A percentile compares a stretch with the other conserved stretches of the same genome.
Conservation (phyloP, 805 yeast genomes). For the Wickerhamiella alocasiicola region DNA sequence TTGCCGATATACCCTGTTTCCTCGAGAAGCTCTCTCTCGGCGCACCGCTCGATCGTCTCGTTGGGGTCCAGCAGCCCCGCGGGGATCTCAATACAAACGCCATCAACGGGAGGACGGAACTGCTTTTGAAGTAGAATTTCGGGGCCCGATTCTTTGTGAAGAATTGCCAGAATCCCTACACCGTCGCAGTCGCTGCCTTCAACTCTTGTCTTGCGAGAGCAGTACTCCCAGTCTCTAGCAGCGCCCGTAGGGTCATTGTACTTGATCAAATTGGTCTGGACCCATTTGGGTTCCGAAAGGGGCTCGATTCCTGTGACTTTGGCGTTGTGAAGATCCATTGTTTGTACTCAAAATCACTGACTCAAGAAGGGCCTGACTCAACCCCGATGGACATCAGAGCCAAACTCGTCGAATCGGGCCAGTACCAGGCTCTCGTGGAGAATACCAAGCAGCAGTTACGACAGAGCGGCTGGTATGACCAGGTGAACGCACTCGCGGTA, state of each 20-base stretch:
- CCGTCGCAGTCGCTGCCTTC: slow-evolving; percentile 62
- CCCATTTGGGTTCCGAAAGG: slow-evolving; percentile 49
- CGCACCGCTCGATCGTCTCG: slow-evolving; percentile 67
- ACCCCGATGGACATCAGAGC: background rate
- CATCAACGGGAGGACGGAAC: slow-evolving; percentile 83
- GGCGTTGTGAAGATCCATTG: slow-evolving; percentile 21
- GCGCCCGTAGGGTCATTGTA: slow-evolving; percentile 28
- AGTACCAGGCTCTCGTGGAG: slow-evolving; percentile 38
- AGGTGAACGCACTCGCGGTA: slow-evolving; percentile 47
- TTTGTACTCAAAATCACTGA: background rate
- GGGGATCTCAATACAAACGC: slow-evolving; percentile 84
- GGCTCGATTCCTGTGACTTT: slow-evolving; percentile 22
- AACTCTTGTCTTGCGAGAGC: slow-evolving; percentile 64
- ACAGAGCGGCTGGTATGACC: slow-evolving; percentile 79
- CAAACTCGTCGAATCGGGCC: slow-evolving; percentile 17
- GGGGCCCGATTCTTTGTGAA: slow-evolving; percentile 40
- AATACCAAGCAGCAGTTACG: slow-evolving; percentile 50
- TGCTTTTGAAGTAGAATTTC: slow-evolving; percentile 68
- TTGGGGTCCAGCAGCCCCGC: slow-evolving; percentile 87
- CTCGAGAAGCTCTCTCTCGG: slow-evolving; percentile 75
- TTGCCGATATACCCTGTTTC: slow-evolving; percentile 87
- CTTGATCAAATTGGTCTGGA: slow-evolving; percentile 33
- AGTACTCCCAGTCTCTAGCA: slow-evolving; percentile 80
- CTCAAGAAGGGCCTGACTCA: background rate
- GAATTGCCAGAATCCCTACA: slow-evolving; percentile 73